Conservation (phyloP, 305 asterid genomes). For the Solanum hybrid region DNA sequence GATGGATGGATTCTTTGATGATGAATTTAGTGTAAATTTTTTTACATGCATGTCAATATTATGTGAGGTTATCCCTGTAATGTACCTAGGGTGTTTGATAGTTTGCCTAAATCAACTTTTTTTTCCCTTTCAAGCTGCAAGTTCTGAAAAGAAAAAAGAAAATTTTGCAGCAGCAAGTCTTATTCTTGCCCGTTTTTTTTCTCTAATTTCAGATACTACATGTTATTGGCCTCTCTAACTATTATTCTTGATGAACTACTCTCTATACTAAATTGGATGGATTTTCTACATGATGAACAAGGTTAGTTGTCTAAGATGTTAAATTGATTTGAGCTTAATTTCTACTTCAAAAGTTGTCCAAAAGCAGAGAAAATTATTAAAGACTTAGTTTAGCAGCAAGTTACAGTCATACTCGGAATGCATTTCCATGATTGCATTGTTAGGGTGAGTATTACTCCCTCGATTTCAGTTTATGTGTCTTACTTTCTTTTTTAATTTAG, state of each 20-base stretch:
- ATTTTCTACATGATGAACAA: neutral
- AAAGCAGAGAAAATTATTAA: neutral
- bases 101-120: neutral
- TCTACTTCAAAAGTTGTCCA: neutral
- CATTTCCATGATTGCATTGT: slow-evolving; percentile 11
- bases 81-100: neutral
- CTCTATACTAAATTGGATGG: neutral
- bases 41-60: no score
- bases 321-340: neutral
- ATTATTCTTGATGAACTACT: neutral
- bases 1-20: neutral
- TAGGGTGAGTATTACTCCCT: neutral
- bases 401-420: slow-evolving; percentile 4
- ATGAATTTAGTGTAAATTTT: neutral
- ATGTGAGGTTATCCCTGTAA: no score
- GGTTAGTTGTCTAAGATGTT: neutral
- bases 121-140: neutral
- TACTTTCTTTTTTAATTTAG: neutral
- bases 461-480: neutral
- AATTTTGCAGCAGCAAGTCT: neutral
- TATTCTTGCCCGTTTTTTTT: neutral
- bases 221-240: neutral
- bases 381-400: neutral
- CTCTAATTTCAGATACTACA: neutral
- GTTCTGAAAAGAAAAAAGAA: neutral